phyloP scores from a whole-genome alignment of 2,329 filamentous ascomycete genomes.

The Paramyrothecium sp. region DNA sequence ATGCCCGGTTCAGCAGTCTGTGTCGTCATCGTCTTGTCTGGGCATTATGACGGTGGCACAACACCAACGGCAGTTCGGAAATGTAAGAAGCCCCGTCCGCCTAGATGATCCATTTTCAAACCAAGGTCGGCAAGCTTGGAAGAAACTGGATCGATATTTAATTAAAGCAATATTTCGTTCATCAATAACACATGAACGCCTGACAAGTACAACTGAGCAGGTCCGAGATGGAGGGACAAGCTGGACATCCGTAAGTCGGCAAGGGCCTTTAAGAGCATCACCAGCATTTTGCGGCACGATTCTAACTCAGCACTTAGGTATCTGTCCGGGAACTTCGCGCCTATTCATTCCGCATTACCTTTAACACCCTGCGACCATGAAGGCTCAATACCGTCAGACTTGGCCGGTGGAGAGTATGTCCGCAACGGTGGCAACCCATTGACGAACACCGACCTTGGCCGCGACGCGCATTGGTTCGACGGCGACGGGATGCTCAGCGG shows the following conservation, averaged over 20 bases:
- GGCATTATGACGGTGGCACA: background rate
- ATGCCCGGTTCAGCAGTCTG: background rate
- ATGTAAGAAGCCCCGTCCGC: background rate
- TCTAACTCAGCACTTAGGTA: constrained; percentile 40
- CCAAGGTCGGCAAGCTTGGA: no score
- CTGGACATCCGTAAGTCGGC: background rate
- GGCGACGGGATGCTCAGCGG: constrained; percentile 74
- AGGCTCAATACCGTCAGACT: constrained; percentile 61
- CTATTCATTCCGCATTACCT: constrained; percentile 53
- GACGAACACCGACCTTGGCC: constrained; percentile 56
- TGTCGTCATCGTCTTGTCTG: background rate
- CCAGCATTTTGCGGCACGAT: background rate
- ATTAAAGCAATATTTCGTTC: background rate
- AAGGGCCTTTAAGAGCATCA: background rate
- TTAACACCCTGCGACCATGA: constrained; percentile 56
- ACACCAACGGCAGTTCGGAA: background rate
- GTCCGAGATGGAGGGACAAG: background rate
- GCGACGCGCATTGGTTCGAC: constrained; percentile 72
- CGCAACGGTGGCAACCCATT: constrained; percentile 71
- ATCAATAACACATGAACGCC: background rate
- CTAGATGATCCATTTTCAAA: no score
- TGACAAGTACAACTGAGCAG: background rate
- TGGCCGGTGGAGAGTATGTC: constrained; percentile 68
- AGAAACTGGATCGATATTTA: background rate
- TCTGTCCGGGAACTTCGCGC: constrained; percentile 68